A percentile compares a stretch with the other conserved stretches of the same genome.
Conservation (phyloP, 805 yeast species). For the Saccharomycopsis fibuligera region DNA sequence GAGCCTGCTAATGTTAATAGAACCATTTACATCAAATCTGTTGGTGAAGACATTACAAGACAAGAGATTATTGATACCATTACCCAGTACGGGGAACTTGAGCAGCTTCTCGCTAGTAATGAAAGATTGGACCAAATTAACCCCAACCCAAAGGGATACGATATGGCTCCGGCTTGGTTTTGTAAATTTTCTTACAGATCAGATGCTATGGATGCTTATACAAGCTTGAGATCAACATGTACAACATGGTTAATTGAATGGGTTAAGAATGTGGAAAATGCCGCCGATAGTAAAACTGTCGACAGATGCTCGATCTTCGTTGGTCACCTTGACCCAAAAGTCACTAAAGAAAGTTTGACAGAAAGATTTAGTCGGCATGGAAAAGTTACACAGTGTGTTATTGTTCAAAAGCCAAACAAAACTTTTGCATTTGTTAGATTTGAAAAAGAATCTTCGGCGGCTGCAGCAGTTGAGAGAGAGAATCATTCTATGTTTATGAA, state of each 20-base stretch:
- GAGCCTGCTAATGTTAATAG: slow-evolving; percentile 90
- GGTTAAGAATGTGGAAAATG: slow-evolving; percentile 64
- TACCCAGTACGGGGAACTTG: slow-evolving; percentile 66
- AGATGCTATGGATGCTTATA: slow-evolving; percentile 83
- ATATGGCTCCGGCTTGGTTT: slow-evolving; percentile 51
- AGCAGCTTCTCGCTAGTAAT: slow-evolving; percentile 46
- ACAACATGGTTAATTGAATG: too few relatives aligned
- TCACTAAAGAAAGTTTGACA: slow-evolving; percentile 47
- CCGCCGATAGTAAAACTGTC: slow-evolving; percentile 35
- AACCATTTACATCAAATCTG: slow-evolving; percentile 54
- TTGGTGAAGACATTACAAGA: slow-evolving; percentile 27
- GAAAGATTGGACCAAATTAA: slow-evolving; percentile 26
- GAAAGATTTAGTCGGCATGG: slow-evolving; percentile 68
- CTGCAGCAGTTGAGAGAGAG: slow-evolving; percentile 79
- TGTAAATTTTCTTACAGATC: slow-evolving; percentile 74
- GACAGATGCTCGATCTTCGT: slow-evolving; percentile 74
- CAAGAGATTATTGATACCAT: slow-evolving; percentile 35
- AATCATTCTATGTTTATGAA: slow-evolving; percentile 71
- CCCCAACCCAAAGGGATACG: too few relatives aligned
- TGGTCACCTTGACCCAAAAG: slow-evolving; percentile 58
- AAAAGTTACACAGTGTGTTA: slow-evolving; percentile 45
- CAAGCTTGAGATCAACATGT: too few relatives aligned
- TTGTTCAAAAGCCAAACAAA: slow-evolving; percentile 45
- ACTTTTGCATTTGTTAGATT: slow-evolving; percentile 72
- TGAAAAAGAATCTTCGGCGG: slow-evolving; percentile 64